Conservation (phyloP, 345 rosid genomes). For the Toxicodendron radicans region DNA sequence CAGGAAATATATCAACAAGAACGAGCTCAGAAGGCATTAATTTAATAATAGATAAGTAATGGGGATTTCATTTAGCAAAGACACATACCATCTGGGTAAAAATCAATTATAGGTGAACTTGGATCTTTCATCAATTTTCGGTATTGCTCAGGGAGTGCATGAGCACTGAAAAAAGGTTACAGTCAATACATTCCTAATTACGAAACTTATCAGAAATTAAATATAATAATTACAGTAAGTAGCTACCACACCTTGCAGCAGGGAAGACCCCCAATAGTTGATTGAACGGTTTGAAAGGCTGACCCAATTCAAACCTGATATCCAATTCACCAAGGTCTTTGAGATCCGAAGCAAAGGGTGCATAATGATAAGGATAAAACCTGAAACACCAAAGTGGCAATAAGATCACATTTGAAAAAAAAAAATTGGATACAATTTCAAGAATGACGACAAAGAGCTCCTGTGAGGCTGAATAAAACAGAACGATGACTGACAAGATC, state of each 20-base stretch:
- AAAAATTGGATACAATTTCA: background rate
- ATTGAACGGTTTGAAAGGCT: constrained; percentile 89
- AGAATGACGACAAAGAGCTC: background rate
- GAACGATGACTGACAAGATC: background rate
- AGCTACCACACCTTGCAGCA: constrained; percentile 69
- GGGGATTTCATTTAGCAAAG: constrained; percentile 14
- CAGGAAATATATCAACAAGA: constrained; percentile 24
- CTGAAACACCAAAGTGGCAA: constrained; percentile 31
- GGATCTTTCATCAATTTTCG: constrained; percentile 86
- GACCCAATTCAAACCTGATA: constrained; percentile 67
- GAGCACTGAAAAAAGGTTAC: constrained; percentile 55
- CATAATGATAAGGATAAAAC: constrained; percentile 98
- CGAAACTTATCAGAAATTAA: background rate
- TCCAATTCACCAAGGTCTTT: constrained; percentile 69
- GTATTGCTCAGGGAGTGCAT: constrained; percentile 84
- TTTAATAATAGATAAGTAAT: constrained; percentile 1
- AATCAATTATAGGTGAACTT: constrained; percentile 78
- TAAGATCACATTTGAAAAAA: background rate
- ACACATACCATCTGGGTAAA: constrained; percentile 75
- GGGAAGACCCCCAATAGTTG: constrained; percentile 96
- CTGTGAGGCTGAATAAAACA: background rate
- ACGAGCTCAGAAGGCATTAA: constrained; percentile 17
- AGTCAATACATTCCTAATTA: constrained; percentile 18
- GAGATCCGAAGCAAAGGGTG: constrained; percentile 98
- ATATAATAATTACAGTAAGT: constrained; percentile 1